Evolutionary conservation across 2,329 filamentous ascomycete genomes (phyloP).

Genomic region (Trichoderma koningii): DNA sequence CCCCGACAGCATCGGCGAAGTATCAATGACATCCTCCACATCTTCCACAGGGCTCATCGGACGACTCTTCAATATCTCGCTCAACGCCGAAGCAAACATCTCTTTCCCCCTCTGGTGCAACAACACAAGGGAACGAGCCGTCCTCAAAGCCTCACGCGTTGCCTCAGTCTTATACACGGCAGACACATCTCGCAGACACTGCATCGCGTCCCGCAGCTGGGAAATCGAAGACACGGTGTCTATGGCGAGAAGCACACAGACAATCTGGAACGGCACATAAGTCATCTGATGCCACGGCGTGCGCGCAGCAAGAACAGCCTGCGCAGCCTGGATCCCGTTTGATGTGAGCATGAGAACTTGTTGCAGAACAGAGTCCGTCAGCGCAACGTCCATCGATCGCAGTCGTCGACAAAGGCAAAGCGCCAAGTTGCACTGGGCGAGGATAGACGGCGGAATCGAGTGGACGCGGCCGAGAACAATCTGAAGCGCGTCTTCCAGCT

Average conservation of each 20-base stretch:
- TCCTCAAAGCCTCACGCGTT: conserved; percentile 2
- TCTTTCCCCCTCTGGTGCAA: conserved; percentile 12
- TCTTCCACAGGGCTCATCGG: conserved; percentile 1
- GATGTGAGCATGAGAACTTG: conserved; percentile 10
- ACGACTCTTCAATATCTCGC: conserved; percentile 4
- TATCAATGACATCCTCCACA: background rate
- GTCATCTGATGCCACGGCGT: conserved; percentile 18
- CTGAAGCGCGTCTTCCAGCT: conserved; percentile 6
- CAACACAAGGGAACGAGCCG: conserved; percentile 3
- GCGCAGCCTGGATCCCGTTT: conserved; percentile 7
- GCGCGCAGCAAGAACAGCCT: conserved; percentile 6
- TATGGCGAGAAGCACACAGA: conserved; percentile 16
- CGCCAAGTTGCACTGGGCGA: conserved; percentile 16
- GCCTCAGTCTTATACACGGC: background rate
- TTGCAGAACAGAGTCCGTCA: conserved; percentile 12
- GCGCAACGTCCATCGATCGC: conserved; percentile 8
- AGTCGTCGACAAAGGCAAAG: conserved; percentile 12
- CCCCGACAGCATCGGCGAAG: background rate
- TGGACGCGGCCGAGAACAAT: conserved; percentile 1
- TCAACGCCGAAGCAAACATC: conserved; percentile 17
- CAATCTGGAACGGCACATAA: conserved; percentile 13
- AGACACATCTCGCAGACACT: background rate
- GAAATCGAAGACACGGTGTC: conserved; percentile 17
- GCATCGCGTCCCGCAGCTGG: conserved; percentile 8
- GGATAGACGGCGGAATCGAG: conserved; percentile 1